These are phyloP conservation scores for Medicago ruthenica DNA, from an alignment of 306 rosid species.

Conservation along the genomic window DNA sequence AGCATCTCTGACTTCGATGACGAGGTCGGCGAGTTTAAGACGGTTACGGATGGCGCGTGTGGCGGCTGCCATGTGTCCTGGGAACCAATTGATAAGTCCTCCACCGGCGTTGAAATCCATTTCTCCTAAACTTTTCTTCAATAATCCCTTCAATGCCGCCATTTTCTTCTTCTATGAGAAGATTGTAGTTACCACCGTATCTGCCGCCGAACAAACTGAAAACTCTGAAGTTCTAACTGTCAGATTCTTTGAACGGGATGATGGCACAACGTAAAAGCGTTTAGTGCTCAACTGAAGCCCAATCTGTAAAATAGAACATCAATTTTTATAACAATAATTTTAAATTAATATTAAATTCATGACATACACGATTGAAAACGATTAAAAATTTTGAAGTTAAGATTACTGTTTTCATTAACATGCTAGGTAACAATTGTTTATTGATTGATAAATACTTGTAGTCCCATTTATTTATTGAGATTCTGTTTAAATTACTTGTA, in stretches of 20 bases:
- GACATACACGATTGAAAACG: too few relatives aligned
- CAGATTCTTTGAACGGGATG: too few relatives aligned
- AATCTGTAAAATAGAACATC: too few relatives aligned
- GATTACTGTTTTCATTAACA: not conserved
- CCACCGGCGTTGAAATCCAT: slow-evolving; percentile 76
- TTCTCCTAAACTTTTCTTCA: slow-evolving; percentile 82
- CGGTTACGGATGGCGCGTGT: slow-evolving; percentile 77
- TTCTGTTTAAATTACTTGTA: not conserved
- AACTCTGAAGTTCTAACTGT: too few relatives aligned
- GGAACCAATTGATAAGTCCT: slow-evolving; percentile 85
- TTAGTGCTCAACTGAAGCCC: too few relatives aligned
- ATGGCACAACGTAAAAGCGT: too few relatives aligned
- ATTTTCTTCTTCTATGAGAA: slow-evolving; percentile 18
- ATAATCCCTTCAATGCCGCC: slow-evolving; percentile 53
- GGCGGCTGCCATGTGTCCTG: slow-evolving; percentile 97
- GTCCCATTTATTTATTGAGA: not conserved
- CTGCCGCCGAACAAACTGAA: not conserved
- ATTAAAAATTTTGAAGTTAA: too few relatives aligned
- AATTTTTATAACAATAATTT: too few relatives aligned
- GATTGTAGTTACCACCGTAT: not conserved
- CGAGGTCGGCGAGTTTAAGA: slow-evolving; percentile 80
- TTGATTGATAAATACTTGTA: slow-evolving; percentile 1
- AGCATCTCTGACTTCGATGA: slow-evolving; percentile 85
- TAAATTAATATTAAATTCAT: too few relatives aligned
- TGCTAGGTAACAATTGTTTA: not conserved